These are phyloP conservation scores for Lactarius deliciosus DNA, from an alignment of 768 basidiomycete species.

Conservation along the genomic window DNA sequence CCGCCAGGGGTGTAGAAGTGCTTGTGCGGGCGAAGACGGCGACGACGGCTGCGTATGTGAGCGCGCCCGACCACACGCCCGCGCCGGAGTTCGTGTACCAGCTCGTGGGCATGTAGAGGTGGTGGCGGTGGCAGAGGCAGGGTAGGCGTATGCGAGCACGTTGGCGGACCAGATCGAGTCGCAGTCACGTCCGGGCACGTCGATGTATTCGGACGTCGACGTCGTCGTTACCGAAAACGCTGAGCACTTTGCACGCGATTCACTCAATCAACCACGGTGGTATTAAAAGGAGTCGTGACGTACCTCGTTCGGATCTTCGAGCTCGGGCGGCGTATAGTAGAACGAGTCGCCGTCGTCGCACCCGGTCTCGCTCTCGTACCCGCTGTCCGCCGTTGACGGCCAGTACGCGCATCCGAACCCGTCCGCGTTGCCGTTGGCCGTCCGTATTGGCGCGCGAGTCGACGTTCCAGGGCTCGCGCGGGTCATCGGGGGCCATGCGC, in stretches of 20 bases:
- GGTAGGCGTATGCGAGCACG: conserved; percentile 26
- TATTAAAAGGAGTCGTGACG: background rate
- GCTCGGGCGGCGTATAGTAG: conserved; percentile 17
- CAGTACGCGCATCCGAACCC: conserved; percentile 9
- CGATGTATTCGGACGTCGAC: conserved; percentile 39
- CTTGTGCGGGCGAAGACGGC: conserved; percentile 32
- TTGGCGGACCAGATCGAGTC: conserved; percentile 25
- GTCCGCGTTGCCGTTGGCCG: background rate
- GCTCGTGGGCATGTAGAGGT: conserved; percentile 4
- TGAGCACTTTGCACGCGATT: conserved; percentile 32
- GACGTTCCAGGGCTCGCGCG: conserved; percentile 21
- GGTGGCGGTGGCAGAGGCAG: background rate
- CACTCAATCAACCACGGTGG: no score
- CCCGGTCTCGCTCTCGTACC: conserved; percentile 12
- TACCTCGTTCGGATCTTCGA: conserved; percentile 27
- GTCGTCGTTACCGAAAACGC: conserved; percentile 40
- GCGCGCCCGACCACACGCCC: conserved; percentile 7
- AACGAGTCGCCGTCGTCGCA: conserved; percentile 23
- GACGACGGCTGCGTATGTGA: conserved; percentile 17
- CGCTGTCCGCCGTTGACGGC: conserved; percentile 15
- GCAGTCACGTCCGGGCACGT: conserved; percentile 31
- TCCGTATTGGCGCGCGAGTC: background rate
- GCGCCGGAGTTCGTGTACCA: background rate
- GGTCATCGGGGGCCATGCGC: conserved; percentile 19
- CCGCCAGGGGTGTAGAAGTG: conserved; percentile 26